Conservation (phyloP, 2,329 filamentous ascomycete genomes). For the Nemania bipapillata region DNA sequence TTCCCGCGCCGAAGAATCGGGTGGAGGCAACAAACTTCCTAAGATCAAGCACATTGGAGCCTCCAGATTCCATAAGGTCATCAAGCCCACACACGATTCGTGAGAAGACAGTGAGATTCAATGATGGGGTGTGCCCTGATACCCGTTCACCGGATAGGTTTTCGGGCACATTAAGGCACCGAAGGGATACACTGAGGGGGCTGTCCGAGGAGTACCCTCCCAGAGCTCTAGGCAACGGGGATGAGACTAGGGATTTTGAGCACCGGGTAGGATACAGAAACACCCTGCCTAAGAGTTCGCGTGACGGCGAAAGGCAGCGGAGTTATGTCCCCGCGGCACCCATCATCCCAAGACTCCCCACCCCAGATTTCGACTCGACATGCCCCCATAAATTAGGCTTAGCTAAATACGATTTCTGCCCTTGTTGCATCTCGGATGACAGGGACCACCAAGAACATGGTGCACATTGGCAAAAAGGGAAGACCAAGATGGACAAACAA, state of each 20-base stretch:
- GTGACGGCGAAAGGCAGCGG: slow-evolving; percentile 26
- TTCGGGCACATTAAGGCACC: not conserved
- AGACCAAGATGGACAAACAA: slow-evolving; percentile 46
- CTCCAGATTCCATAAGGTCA: not conserved
- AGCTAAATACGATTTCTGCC: slow-evolving; percentile 41
- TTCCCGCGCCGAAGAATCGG: slow-evolving; percentile 4
- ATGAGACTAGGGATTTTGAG: slow-evolving; percentile 14
- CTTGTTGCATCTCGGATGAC: slow-evolving; percentile 39
- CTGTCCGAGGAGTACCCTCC: slow-evolving; percentile 16
- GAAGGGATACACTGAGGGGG: slow-evolving; percentile 13
- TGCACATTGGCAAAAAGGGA: slow-evolving; percentile 27
- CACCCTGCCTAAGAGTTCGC: slow-evolving; percentile 19
- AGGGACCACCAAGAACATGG: slow-evolving; percentile 13
- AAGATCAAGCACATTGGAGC: slow-evolving; percentile 2
- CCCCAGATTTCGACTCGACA: slow-evolving; percentile 45
- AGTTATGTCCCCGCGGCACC: slow-evolving; percentile 41
- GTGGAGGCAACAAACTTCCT: slow-evolving; percentile 15
- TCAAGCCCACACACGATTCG: slow-evolving; percentile 2
- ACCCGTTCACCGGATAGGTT: slow-evolving; percentile 7
- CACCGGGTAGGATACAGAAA: slow-evolving; percentile 15
- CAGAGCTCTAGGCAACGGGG: slow-evolving; percentile 20
- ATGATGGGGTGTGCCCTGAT: slow-evolving; percentile 8
- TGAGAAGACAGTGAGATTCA: slow-evolving; percentile 18
- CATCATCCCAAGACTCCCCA: slow-evolving; percentile 45
- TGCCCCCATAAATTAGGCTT: slow-evolving; percentile 29